Evolutionary conservation across 2,329 filamentous ascomycete genomes (phyloP), one percentile per base, ranked within the genome.

Genomic region (Fonsecaea pedrosoi): DNA sequence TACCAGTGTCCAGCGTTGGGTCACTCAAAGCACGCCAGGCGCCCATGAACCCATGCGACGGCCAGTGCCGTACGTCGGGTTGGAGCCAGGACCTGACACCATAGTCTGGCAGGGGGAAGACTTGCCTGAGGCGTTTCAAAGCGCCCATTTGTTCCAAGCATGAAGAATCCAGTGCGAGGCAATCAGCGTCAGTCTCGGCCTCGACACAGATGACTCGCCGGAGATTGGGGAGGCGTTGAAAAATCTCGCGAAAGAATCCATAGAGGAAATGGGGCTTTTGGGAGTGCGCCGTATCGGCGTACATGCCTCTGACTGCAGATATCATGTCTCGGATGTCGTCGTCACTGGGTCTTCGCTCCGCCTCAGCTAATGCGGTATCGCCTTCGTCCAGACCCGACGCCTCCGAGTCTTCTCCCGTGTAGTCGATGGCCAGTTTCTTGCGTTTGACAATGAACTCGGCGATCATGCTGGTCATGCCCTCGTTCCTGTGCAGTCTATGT

Each of bases 1-100:
- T 64, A 15, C 57, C 60, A 18, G 48, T 18, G 15, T 53, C 30
- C 21, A 18, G 32, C 10, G 38, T 9, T 34, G 13, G 9, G 25
- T 64, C 37, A 12, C 37, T 40, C 15, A 67, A 37, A 9, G 60
- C 56, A 3, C 48, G 50, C 56, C 60, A 64, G 13, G 62, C 37
- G 2, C 32, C 65, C 34, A 67, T 25, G 35, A 67, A 67, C 15
- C 65, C 65, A 37, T 64, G 65, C n/a, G 54, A 56, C 15, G 65
- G 65, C 56, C 61, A 61, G 35, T 12, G 4, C 10, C 8, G 10
- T 1, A 25, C 12, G n/a, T 45, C 34, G 7, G 15, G 18, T 13
- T 53, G 38, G 34, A 64, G 34, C 12, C 15, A 38, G 1, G 25
- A 34, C 3, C 57, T 53, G n/a, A 67, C 8, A n/a, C 8, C 42